Base-by-base conservation (phyloP, 371 early-diverging fungal genomes). In the Phascolomyces articulosus region DNA sequence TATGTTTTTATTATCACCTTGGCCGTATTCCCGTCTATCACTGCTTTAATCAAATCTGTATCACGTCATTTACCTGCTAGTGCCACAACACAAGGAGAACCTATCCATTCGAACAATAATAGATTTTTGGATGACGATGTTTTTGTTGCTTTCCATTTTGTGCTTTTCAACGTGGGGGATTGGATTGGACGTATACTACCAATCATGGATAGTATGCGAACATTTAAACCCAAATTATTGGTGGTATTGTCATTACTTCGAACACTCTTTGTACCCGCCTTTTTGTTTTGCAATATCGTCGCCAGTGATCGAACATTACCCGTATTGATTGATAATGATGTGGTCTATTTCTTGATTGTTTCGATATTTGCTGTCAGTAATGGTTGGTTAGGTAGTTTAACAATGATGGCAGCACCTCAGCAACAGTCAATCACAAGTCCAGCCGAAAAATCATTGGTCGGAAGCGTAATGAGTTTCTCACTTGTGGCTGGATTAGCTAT, bases 341-440 rank as follows among this genome's bases (percentile, higher is more conserved):
- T 72, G 40, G 61, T 77, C 20, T 92, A 89, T 67, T 84, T 91
- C 56, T 16, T 82, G 1, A 63, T 91, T 16, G 73, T 93, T 24
- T 72, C 81, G 62, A 13, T 90, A 41, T 89, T 94, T 65, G 87
- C 90, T 13, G 56, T 87, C 24, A 79, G 88, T 20, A 91, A 89
- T 63, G 94, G 94, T 0, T 90, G 88, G 74, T 49, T 91, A 34
- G 85, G 84, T 34, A 87, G 92, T 53, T 69, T 91, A 44, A 63
- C 81, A n/a, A 92, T 93, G 82, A 93, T 94, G 87, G 77, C 86
- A 6, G 93, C 89, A 2, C 94, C 94, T 1, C 77, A 86, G 27
- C 69, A 70, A 40, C 21, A 51, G 6, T 74, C 70, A 41, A 67
- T 89, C 9, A 70, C 82, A 11, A 75, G 79, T 16, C 61, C 78